Base-by-base conservation (phyloP, 768 basidiomycete species). In the Naganishia antarctica region DNA sequence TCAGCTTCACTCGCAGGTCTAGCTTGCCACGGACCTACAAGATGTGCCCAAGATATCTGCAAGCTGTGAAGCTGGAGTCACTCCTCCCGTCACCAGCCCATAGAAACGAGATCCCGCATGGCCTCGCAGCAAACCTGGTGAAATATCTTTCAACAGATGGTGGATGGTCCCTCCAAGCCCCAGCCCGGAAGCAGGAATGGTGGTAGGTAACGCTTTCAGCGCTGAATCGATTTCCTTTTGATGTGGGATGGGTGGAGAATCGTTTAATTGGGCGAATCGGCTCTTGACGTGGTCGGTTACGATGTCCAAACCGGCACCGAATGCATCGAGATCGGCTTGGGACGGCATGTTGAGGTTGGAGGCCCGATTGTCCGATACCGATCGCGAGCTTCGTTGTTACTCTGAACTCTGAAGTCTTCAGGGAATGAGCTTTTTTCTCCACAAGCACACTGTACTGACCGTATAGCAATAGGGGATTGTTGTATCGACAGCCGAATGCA, bases 71-170 rank as follows among this genome's bases (percentile, higher is more conserved):
- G 74, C 76, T 2, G 74, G 74, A 0, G 75, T 73, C 4, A 78
- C 74, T 2, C 79, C 80, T 15, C 76, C 76, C 0, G 70, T 71
- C 1, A 78, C 77, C 51, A 78, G 75, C 0, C 74, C 74, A 58
- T 72, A 76, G 51, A 75, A 78, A 40, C 72, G 57, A 0, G 79
- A 78, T 0, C 80, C 80, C 15, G 76, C 75, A 53, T 81, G 80
- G 13, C 77, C 80, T 15, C 70, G 71, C 0, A 76, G 67, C 4
- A 80, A 68, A 0, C 76, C 79, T 1, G 74, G 75, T 0, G 73
- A 57, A 18, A 81, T 62, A 13, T 70, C 69, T 0, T 74, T 61
- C 26, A 79, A 53, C 29, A 81, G 61, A 45, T 70, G 70, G 1
- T 66, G 21, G 18, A 72, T 62, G 21, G 75, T 68, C 26, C 60